Base-by-base conservation (phyloP, 1,139 yeast genomes). In the Torulaspora pretoriensis region DNA sequence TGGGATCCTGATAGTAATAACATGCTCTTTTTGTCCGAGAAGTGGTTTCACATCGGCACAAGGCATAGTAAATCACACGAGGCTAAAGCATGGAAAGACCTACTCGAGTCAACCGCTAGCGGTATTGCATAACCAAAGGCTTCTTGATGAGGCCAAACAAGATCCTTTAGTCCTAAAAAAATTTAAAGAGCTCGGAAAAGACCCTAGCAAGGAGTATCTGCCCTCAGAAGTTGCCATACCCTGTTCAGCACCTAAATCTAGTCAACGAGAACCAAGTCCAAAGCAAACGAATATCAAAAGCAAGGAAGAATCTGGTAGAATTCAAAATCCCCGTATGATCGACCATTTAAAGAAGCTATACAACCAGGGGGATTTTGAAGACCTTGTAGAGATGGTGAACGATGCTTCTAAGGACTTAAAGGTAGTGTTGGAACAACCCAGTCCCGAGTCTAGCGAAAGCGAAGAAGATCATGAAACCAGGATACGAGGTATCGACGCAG, bases 31-130 rank as follows among this genome's bases (percentile, higher is more conserved):
- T 44, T 85, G 95, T 63, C 74, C 71, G 12, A 68, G 92, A 45
- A 74, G 80, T 41, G 84, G 83, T 51, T 85, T 85, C 59, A 80
- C 86, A 6, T 78, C 86, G 10, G 87, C 89, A 0, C 94, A 85
- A 60, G 94, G 94, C 19, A 83, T 85, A 51, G 72, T 84, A 33
- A 85, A 83, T 60, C 95, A 85, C 60, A 77, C 84, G 50, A 68
- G 94, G 50, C 75, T 83, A 23, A 85, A 90, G 3, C 95, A 85
- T 60, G 69, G 78, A n/a, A 77, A 75, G 47, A 88, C 83, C 49
- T 83, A 77, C 53, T 75, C 83, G 4, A 79, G 84, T 6, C 92
- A 83, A 57, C 90, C 83, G 52, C 77, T 83, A 9, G 90, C 94
- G 1, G 89, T 90, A 0, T 65, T 81, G 47, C 73, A 71, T 32